Evolutionary conservation across 352 stramenopile species (phyloP), one percentile per base, ranked within the genome.

Genomic region (Pythium guiyangense): DNA sequence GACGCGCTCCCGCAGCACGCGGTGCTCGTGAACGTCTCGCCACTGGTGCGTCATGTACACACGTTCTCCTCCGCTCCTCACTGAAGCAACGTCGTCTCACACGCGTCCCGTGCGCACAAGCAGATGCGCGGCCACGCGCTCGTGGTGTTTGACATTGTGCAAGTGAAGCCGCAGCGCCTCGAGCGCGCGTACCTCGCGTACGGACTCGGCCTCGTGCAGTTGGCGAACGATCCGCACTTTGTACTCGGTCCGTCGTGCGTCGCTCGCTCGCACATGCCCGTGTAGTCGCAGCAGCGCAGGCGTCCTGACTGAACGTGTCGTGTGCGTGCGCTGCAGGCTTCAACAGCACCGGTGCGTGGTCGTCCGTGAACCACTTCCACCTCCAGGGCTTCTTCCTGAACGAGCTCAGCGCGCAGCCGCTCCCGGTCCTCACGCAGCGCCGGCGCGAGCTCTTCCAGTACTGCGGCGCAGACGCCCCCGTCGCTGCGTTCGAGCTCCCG

Each of bases 291-390:
- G 17, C 8, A 44, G 12, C 39, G 29, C 2, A 6, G 29, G 29
- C 29, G 29, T 44, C 4, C 12, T n/a, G 39, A 44, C 12, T 10
- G 6, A n/a, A 17, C 15, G 6, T 17, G 26, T 26, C 48, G 42
- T 26, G 26, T 25, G 15, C 6, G 5, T 46, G 6, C 20, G 10
- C 37, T 47, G 22, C 31, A 77, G 82, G 79, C 6, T 92, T 89
- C 59, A 92, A 92, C 56, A 87, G 82, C 50, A 61, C 66, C 29
- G 82, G 82, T 20, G 82, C 82, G 17, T 92, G 82, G 82, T 86
- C 82, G 10, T 90, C 79, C 4, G 82, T 92, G 11, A 87, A 90
- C 49, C 79, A 92, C 52, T 82, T 84, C 47, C 82, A 92, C 35
- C 73, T 90, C 4, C 82, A 92, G 62, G 73, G 71, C 0, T 86